phyloP scores from a whole-genome alignment of 2,329 filamentous ascomycete genomes.

The Lecanicillium sp. region DNA sequence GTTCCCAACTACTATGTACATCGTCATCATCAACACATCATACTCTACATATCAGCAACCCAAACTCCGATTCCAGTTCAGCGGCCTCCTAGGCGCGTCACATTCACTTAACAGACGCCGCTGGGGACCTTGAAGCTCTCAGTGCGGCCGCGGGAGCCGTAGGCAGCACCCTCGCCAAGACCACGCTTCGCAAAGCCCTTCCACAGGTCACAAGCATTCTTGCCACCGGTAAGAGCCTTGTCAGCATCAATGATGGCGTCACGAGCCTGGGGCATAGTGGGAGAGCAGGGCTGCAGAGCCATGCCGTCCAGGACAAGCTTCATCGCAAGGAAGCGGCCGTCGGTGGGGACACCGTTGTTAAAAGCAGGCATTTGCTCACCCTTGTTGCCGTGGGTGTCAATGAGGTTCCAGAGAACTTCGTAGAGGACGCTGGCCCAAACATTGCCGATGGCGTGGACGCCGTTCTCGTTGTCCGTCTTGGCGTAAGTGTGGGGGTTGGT shows the following conservation, averaged over 20 bases:
- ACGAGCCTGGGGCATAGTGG: slow-evolving; percentile 43
- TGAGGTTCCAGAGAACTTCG: slow-evolving; percentile 50
- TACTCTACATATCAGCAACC: too few species aligned
- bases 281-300: slow-evolving; percentile 49
- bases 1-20: too few species aligned
- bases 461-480: slow-evolving; percentile 25
- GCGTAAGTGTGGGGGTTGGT: slow-evolving; percentile 45
- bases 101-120: background rate
- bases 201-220: slow-evolving; percentile 46
- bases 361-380: slow-evolving; percentile 33
- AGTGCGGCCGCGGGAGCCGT: slow-evolving; percentile 17
- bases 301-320: slow-evolving; percentile 45
- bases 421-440: slow-evolving; percentile 47
- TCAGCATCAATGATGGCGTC: slow-evolving; percentile 51
- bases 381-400: slow-evolving; percentile 47
- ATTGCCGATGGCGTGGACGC: slow-evolving; percentile 41
- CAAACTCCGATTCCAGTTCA: too few species aligned
- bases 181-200: slow-evolving; percentile 49
- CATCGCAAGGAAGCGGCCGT: slow-evolving; percentile 43
- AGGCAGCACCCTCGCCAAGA: slow-evolving; percentile 33
- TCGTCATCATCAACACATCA: too few species aligned
- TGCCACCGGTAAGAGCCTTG: slow-evolving; percentile 39
- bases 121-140: slow-evolving; percentile 23
- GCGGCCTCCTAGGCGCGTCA: too few species aligned
- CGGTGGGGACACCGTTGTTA: slow-evolving; percentile 36